Conservation (phyloP, 129 eudicot genomes). For the Deinandra increscens region DNA sequence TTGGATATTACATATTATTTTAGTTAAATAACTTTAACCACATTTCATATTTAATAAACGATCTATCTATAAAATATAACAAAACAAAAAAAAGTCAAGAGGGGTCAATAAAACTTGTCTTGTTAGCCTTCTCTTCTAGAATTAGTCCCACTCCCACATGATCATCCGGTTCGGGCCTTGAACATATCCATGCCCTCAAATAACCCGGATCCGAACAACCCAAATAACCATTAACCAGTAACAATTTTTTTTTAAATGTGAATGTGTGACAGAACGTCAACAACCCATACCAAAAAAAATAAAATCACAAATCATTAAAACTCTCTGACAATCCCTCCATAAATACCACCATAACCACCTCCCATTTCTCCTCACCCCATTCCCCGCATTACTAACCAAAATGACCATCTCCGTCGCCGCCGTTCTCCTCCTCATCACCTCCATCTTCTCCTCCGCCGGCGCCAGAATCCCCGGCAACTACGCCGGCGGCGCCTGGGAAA, state of each 20-base stretch:
- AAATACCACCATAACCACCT: conserved; percentile 34
- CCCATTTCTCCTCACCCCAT: conserved; percentile 21
- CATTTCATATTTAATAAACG: too few species aligned
- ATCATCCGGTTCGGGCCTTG: too few species aligned
- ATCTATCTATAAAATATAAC: too few species aligned
- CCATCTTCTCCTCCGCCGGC: conserved; percentile 16
- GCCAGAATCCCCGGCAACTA: conserved; percentile 64
- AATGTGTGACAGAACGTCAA: not conserved
- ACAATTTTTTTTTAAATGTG: not conserved
- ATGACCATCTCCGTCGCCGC: conserved; percentile 31
- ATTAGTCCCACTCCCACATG: too few species aligned
- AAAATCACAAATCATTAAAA: not conserved
- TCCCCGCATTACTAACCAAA: conserved; percentile 15
- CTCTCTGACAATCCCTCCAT: conserved; percentile 32
- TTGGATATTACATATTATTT: too few species aligned
- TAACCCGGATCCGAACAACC: not conserved
- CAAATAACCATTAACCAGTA: not conserved
- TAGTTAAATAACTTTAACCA: too few species aligned
- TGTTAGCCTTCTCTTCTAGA: too few species aligned
- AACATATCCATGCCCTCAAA: not conserved
- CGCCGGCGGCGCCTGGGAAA: conserved; percentile 55
- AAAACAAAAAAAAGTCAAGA: too few species aligned
- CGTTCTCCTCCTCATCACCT: conserved; percentile 27
- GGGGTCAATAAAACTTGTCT: too few species aligned
- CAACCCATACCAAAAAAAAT: not conserved